Conservation (phyloP, 306 rosid species). For the Alnus rubra region DNA sequence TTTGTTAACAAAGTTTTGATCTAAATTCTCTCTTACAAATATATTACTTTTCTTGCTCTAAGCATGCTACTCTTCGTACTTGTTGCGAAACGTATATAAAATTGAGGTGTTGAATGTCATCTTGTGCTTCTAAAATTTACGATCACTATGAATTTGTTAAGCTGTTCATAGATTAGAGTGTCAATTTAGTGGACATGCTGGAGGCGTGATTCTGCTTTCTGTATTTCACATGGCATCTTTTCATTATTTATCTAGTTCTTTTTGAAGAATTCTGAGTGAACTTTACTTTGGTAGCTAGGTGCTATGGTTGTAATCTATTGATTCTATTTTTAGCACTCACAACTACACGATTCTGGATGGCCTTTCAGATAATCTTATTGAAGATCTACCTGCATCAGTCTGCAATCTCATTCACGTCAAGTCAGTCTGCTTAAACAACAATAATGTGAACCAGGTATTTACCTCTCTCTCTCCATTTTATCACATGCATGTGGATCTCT, state of each 20-base stretch:
- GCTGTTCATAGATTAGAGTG: not conserved
- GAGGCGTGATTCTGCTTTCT: not conserved
- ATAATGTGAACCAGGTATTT: constrained; percentile 77
- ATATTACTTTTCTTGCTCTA: not conserved
- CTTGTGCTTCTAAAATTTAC: not conserved
- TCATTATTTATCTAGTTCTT: not conserved
- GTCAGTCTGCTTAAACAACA: constrained; percentile 80
- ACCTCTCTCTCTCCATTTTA: not conserved
- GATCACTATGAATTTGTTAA: not conserved
- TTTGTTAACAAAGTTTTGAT: not conserved
- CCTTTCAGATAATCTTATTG: constrained; percentile 80
- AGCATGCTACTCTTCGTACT: not conserved
- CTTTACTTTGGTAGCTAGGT: not conserved
- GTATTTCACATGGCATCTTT: not conserved
- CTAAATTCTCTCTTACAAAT: not conserved
- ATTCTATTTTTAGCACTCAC: constrained; percentile 2
- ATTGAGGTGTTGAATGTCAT: not conserved
- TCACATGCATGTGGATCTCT: not conserved
- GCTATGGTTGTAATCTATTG: not conserved
- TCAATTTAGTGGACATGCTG: not conserved
- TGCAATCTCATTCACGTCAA: constrained; percentile 86
- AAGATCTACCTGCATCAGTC: constrained; percentile 76
- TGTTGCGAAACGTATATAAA: not conserved
- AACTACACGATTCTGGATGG: constrained; percentile 27
- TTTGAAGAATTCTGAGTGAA: not conserved